These are phyloP conservation scores for Stephania cephalantha DNA, from an alignment of 164 flowering plant genomes.

Conservation along the genomic window DNA sequence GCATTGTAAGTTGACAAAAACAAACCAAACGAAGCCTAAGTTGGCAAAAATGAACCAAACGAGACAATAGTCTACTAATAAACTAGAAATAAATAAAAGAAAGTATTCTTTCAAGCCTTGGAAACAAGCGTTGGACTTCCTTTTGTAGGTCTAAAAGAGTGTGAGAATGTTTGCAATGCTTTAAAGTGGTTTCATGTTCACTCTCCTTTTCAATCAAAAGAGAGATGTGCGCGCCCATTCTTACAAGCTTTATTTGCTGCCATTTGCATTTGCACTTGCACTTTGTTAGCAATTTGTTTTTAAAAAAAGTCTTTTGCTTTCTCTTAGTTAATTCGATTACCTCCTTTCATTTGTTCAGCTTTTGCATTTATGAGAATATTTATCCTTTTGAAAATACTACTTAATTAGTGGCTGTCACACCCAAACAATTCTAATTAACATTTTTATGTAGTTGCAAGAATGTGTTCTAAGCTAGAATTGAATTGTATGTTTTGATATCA, in stretches of 20 bases:
- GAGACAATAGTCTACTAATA: neutral
- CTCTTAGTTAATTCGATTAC: no score
- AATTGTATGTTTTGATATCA: no score
- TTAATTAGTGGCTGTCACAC: no score
- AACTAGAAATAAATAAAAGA: neutral
- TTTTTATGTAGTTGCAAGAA: no score
- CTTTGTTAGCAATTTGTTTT: neutral
- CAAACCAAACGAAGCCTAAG: no score
- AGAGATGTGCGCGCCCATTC: neutral
- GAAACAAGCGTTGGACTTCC: constrained; percentile 3
- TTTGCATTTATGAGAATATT: no score
- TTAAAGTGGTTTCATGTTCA: constrained; percentile 1
- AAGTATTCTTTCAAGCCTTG: neutral
- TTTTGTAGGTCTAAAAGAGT: neutral
- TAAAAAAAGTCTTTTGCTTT: neutral
- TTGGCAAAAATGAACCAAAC: no score
- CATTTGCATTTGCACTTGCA: neutral
- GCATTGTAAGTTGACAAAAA: no score
- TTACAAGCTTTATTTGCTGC: neutral
- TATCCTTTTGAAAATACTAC: no score
- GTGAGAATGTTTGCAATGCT: constrained; percentile 3
- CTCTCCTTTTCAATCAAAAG: neutral
- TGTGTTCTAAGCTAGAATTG: no score
- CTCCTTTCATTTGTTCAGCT: no score
- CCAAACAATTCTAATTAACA: no score